Base-by-base conservation (phyloP, 2,329 filamentous ascomycete genomes). In the Macrophomina tecta region DNA sequence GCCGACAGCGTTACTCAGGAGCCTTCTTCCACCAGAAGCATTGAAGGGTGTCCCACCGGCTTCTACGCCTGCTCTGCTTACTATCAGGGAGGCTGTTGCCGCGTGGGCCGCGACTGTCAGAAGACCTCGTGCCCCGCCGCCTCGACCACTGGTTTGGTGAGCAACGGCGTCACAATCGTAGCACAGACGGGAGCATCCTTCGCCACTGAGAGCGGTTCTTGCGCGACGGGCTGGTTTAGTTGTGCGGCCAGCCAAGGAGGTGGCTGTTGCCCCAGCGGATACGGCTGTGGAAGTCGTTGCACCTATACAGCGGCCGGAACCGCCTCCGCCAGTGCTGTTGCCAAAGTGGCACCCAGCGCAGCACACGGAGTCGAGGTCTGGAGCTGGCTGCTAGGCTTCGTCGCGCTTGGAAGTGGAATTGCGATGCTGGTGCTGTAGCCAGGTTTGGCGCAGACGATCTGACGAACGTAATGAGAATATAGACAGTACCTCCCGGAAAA, bases 1-100 rank as follows among this genome's bases (percentile, higher is more conserved):
- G 78, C 80, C 4, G 76, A 76, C 3, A 78, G 79, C n/a, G 76
- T 78, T 28, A 82, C 79, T 76, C 72, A 56, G 42, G 68, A 5
- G 62, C 68, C 58, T 48, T 72, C 79, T 34, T 77, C 82, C 12
- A 75, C 82, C 0, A 71, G 72, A 5, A 74, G 71, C 38, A 74
- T 71, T 40, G 73, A 77, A 8, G 74, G 85, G 72, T 98, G 94
- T 72, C 94, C 94, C 0, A 94, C 90, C 0, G 94, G 94, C 2
- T 98, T 94, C 82, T 98, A 98, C 78, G 90, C 92, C 61, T 98
- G 94, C 78, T 87, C 90, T 2, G 94, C 94, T 1, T 89, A 89
- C 68, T 92, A 94, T 68, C 82, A 86, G 1, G 93, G 91, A 14
- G 93, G 93, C 23, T 98, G 94, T 81, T 98, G 94, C 80, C 91